Percentiles rank a stretch among this genome's conserved stretches.
Conservation (phyloP, 1,284 basidiomycete species). For the Nidula niveotomentosa region DNA sequence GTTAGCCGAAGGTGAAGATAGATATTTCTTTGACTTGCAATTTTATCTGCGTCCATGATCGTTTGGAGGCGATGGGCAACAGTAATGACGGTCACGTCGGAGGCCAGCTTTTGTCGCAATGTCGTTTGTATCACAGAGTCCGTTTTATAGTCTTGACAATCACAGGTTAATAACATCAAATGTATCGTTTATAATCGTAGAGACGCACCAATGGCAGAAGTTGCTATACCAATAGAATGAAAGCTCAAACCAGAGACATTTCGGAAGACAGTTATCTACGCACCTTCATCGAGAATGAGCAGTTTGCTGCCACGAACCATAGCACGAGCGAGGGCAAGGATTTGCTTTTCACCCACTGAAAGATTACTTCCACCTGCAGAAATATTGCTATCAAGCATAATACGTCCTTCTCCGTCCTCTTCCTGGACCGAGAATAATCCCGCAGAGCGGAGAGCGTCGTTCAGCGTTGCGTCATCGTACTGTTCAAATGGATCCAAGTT, state of each 20-base stretch:
- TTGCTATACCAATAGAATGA: too few species aligned
- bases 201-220: slow-evolving; percentile 48
- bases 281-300: slow-evolving; percentile 63
- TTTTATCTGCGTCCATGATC: slow-evolving; percentile 46
- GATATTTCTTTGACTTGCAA: too few species aligned
- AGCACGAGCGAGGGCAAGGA: slow-evolving; percentile 58
- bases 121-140: slow-evolving; percentile 57
- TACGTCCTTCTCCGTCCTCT: slow-evolving; percentile 45
- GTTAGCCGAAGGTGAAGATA: not conserved
- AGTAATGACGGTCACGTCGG: slow-evolving; percentile 59
- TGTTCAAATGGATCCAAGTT: slow-evolving; percentile 70
- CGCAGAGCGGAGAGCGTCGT: slow-evolving; percentile 51
- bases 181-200: slow-evolving; percentile 11
- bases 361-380: slow-evolving; percentile 64
- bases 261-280: too few species aligned
- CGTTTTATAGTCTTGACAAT: slow-evolving; percentile 47
- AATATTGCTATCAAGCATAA: slow-evolving; percentile 53
- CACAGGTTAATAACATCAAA: slow-evolving; percentile 12
- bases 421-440: slow-evolving; percentile 53
- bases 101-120: slow-evolving; percentile 46
- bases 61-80: slow-evolving; percentile 70
- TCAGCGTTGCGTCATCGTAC: slow-evolving; percentile 65
- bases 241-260: too few species aligned
- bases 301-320: slow-evolving; percentile 59
- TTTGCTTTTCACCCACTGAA: slow-evolving; percentile 72